Percentiles rank a stretch among this genome's conserved stretches.
These are phyloP conservation scores for Puccinellia tenuiflora DNA, from an alignment of 176 grass and related monocot genomes.

Conservation along the genomic window DNA sequence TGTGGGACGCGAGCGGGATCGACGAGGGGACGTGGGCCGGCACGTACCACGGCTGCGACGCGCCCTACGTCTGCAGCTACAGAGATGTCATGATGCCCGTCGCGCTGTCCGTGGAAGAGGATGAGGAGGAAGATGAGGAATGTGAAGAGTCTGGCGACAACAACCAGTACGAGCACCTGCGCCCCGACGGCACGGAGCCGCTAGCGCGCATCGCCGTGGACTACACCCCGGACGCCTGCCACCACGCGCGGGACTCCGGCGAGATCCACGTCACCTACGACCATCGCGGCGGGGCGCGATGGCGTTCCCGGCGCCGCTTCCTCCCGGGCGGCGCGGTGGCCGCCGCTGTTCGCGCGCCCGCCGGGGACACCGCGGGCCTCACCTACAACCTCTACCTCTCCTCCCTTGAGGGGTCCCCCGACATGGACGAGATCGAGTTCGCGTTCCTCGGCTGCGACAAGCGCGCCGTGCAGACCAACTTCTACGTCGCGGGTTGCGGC, in stretches of 20 bases:
- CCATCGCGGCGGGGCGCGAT: no score
- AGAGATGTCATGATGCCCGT: conserved; percentile 47
- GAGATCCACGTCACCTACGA: no score
- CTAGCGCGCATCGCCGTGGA: no score
- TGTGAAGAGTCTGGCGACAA: not conserved
- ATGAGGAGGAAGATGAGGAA: no score
- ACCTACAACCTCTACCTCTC: conserved; percentile 84
- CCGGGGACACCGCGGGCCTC: conserved; percentile 42
- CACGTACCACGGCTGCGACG: conserved; percentile 48
- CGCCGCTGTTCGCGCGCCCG: no score
- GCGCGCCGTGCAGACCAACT: conserved; percentile 62
- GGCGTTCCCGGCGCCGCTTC: no score
- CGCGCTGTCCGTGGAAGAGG: conserved; percentile 20
- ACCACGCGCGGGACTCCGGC: no score
- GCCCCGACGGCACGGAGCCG: no score
- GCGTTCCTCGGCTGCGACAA: conserved; percentile 70
- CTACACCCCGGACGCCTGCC: no score
- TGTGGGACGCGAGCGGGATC: conserved; percentile 69
- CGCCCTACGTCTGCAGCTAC: conserved; percentile 65
- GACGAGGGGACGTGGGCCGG: conserved; percentile 57
- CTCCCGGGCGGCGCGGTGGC: no score
- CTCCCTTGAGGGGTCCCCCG: conserved; percentile 43
- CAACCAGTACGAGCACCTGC: no score
- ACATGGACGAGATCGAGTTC: conserved; percentile 76
- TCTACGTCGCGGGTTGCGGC: conserved; percentile 34